phyloP scores from a whole-genome alignment of 371 early-diverging fungal genomes.

The Mucor irregularis region DNA sequence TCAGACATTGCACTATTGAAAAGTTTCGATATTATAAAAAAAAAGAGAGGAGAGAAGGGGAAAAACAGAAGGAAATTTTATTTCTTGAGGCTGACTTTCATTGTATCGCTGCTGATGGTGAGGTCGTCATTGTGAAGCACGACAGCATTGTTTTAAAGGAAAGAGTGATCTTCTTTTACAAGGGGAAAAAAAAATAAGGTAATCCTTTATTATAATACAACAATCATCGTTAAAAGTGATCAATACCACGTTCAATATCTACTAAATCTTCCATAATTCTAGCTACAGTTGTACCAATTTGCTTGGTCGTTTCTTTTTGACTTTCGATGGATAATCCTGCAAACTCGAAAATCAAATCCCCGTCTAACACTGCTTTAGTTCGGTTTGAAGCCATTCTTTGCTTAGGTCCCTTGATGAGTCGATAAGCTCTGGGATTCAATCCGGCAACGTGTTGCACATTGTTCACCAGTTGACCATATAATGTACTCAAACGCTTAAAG shows the following conservation, averaged over 20 bases:
- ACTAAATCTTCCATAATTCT: conserved; percentile 84
- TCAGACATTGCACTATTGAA: conserved; percentile 3
- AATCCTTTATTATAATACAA: not conserved
- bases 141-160: no score
- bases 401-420: conserved; percentile 56
- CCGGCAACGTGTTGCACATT: conserved; percentile 84
- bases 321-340: conserved; percentile 64
- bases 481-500: conserved; percentile 80
- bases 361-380: conserved; percentile 79
- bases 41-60: not conserved
- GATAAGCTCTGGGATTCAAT: conserved; percentile 89
- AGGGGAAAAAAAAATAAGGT: not conserved
- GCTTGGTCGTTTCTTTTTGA: conserved; percentile 86
- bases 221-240: conserved; percentile 64
- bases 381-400: conserved; percentile 69
- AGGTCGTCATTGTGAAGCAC: no score
- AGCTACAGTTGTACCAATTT: conserved; percentile 83
- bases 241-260: conserved; percentile 66
- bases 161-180: not conserved
- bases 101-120: no score
- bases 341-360: conserved; percentile 79
- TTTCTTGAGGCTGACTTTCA: no score
- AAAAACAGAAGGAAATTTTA: no score
- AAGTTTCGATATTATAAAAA: not conserved
- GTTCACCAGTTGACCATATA: conserved; percentile 81